A percentile compares a stretch with the other conserved stretches of the same genome.
These are phyloP conservation scores for Russula foetens DNA, from an alignment of 768 basidiomycete species.

Conservation along the genomic window DNA sequence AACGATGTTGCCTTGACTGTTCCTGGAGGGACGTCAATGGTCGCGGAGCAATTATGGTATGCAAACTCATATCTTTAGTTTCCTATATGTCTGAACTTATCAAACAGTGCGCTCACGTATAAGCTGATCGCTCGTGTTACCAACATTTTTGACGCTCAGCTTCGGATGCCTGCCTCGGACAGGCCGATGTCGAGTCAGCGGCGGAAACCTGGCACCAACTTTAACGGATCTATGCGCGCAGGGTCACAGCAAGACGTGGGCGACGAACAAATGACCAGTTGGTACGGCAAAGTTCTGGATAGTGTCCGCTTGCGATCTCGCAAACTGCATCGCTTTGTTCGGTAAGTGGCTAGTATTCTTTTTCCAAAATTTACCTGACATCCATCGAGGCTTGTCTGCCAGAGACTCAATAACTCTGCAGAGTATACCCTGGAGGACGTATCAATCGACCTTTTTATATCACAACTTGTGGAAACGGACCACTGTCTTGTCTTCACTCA, in stretches of 20 bases:
- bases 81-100: not conserved
- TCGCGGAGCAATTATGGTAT: slow-evolving; percentile 94
- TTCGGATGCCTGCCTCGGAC: slow-evolving; percentile 56
- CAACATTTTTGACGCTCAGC: slow-evolving; percentile 92
- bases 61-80: slow-evolving; percentile 22
- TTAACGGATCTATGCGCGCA: slow-evolving; percentile 23
- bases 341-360: slow-evolving; percentile 36
- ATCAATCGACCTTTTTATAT: slow-evolving; percentile 72
- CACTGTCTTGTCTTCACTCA: slow-evolving; percentile 94
- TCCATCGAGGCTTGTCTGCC: slow-evolving; percentile 51
- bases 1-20: slow-evolving; percentile 87
- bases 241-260: slow-evolving; percentile 48
- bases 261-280: slow-evolving; percentile 71
- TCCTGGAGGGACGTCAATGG: slow-evolving; percentile 77
- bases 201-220: slow-evolving; percentile 23
- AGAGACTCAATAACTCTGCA: slow-evolving; percentile 88
- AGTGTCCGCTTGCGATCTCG: slow-evolving; percentile 87
- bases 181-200: slow-evolving; percentile 17
- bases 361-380: slow-evolving; percentile 1
- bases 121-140: slow-evolving; percentile 88
- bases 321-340: slow-evolving; percentile 88
- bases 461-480: slow-evolving; percentile 69
- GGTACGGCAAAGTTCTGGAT: slow-evolving; percentile 92
- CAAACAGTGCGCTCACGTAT: slow-evolving; percentile 75
- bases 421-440: slow-evolving; percentile 78